Percentiles rank a stretch among this genome's conserved stretches.
Evolutionary conservation across 2,329 filamentous ascomycete species (phyloP).

Genomic region (Orbilia oligospora): DNA sequence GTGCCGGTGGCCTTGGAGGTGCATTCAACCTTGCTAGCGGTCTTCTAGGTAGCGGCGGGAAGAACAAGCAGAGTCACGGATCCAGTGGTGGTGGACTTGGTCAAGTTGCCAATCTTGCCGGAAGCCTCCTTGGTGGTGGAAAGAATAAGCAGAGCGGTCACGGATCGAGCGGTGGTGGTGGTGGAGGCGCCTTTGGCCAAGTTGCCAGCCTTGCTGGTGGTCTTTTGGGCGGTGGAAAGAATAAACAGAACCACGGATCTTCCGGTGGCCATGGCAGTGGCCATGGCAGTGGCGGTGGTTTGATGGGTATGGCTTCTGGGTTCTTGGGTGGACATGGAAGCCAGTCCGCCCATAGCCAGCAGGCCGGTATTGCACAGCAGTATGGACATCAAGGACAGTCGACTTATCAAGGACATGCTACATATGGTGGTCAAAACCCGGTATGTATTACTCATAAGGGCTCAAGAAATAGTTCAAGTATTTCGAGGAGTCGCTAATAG

Average conservation of each 20-base stretch:
- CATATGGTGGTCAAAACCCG: constrained; percentile 55
- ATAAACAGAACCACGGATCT: constrained; percentile 56
- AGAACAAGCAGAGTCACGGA: constrained; percentile 36
- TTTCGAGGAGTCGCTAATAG: constrained; percentile 6
- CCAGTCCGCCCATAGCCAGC: constrained; percentile 32
- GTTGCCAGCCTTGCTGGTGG: constrained; percentile 61
- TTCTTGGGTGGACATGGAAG: constrained; percentile 56
- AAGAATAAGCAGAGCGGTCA: constrained; percentile 54
- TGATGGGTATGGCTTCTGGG: constrained; percentile 56
- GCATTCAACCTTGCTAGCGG: constrained; percentile 35
- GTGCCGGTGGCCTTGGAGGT: constrained; percentile 62
- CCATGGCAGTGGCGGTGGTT: constrained; percentile 38
- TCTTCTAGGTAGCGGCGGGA: constrained; percentile 26
- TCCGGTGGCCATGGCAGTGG: neutral
- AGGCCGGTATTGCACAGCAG: constrained; percentile 58
- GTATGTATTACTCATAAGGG: constrained; percentile 9
- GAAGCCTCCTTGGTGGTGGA: constrained; percentile 62
- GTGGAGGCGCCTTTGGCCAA: constrained; percentile 56
- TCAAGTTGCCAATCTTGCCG: constrained; percentile 54
- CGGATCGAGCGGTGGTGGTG: constrained; percentile 46
- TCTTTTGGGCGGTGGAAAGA: constrained; percentile 61
- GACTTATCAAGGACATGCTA: constrained; percentile 49
- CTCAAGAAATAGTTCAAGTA: neutral
- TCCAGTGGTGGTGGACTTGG: constrained; percentile 56
- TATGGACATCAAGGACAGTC: constrained; percentile 55